Conservation (phyloP, 768 basidiomycete species). For the Ephemerocybe angulata region DNA sequence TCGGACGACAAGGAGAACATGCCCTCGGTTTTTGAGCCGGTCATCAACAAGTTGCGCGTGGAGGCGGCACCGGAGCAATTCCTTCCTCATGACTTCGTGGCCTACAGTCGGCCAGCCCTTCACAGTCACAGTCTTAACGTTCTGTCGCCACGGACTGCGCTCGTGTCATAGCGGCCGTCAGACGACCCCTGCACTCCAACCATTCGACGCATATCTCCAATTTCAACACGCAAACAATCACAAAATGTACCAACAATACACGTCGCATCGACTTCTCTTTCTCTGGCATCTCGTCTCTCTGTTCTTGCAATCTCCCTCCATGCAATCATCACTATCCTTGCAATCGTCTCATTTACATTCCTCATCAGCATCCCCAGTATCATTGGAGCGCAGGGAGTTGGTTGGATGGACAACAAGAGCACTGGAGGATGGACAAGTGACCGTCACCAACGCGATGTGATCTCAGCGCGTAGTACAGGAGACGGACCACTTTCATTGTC, state of each 20-base stretch:
- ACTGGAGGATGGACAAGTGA: constrained; percentile 24
- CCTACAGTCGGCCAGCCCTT: constrained; percentile 73
- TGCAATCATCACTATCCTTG: constrained; percentile 64
- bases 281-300: constrained; percentile 58
- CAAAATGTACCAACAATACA: constrained; percentile 86
- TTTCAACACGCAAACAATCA: constrained; percentile 52
- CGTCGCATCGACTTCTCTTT: constrained; percentile 49
- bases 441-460: constrained; percentile 19
- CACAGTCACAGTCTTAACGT: constrained; percentile 77
- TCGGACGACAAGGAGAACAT: constrained; percentile 83
- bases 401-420: constrained; percentile 32
- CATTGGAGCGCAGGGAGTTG: constrained; percentile 44
- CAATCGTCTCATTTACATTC: constrained; percentile 59
- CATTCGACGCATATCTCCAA: constrained; percentile 37
- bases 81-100: constrained; percentile 77
- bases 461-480: neutral
- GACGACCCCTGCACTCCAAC: constrained; percentile 29
- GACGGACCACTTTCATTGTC: constrained; percentile 8
- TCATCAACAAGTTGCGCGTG: constrained; percentile 64
- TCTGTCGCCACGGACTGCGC: constrained; percentile 54
- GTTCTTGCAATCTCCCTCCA: constrained; percentile 62
- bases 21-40: constrained; percentile 65
- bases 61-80: constrained; percentile 72
- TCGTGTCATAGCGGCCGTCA: constrained; percentile 53
- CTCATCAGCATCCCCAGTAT: constrained; percentile 33